Evolutionary conservation across 2,329 filamentous ascomycete species (phyloP).

Genomic region (Ophiocordyceps camponoti-saundersi): DNA sequence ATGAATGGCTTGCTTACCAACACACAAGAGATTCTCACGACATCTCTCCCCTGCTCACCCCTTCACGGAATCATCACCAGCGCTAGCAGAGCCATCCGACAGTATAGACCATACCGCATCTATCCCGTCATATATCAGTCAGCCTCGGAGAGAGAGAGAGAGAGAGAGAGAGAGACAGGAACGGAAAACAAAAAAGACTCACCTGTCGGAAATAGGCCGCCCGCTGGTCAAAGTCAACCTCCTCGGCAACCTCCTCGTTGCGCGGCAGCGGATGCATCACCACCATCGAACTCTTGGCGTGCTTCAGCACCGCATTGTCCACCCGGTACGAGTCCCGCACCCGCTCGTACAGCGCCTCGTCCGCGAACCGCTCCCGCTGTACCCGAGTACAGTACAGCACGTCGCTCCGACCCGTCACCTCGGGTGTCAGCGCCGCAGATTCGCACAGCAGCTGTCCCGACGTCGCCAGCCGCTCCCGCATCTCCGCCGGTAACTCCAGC

Average conservation of each 20-base stretch:
- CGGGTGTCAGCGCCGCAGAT: slow-evolving; percentile 62
- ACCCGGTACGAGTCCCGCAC: slow-evolving; percentile 83
- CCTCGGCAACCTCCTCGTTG: slow-evolving; percentile 84
- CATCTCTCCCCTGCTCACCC: background rate
- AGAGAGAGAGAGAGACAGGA: background rate
- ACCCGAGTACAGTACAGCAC: slow-evolving; percentile 95
- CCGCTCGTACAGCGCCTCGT: slow-evolving; percentile 60
- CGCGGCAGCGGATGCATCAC: slow-evolving; percentile 91
- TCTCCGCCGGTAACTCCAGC: slow-evolving; percentile 58
- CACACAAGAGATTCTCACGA: no score
- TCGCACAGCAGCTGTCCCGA: slow-evolving; percentile 66
- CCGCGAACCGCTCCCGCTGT: slow-evolving; percentile 90
- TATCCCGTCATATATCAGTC: slow-evolving; percentile 24
- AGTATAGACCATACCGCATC: slow-evolving; percentile 98
- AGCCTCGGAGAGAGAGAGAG: slow-evolving; percentile 14
- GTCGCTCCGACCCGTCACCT: slow-evolving; percentile 73
- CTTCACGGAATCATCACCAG: slow-evolving; percentile 50
- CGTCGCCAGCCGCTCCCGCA: slow-evolving; percentile 52
- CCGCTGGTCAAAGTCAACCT: slow-evolving; percentile 93
- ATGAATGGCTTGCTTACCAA: background rate
- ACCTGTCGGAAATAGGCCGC: slow-evolving; percentile 99
- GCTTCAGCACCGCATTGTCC: slow-evolving; percentile 75
- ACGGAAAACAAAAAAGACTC: slow-evolving; percentile 22
- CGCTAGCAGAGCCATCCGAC: slow-evolving; percentile 91
- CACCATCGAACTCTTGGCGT: slow-evolving; percentile 84